Evolutionary conservation across 2,329 filamentous ascomycete species (phyloP).

Genomic region (Botrytis galanthina): DNA sequence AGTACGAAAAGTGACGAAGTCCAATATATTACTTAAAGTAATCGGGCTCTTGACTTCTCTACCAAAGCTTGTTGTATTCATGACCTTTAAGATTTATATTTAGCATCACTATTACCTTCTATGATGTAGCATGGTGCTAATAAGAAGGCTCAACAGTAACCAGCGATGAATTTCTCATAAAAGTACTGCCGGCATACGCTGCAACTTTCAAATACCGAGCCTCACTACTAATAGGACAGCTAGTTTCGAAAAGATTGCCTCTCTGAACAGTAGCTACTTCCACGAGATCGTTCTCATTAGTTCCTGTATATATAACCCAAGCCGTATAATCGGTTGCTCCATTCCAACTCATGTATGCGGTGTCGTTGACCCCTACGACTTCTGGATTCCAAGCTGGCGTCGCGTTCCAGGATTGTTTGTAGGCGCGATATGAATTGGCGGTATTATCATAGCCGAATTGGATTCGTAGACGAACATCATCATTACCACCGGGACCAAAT

Average conservation of each 20-base stretch:
- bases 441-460: not conserved
- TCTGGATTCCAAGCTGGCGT: not conserved
- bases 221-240: not conserved
- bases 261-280: not conserved
- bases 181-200: not conserved
- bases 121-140: not conserved
- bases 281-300: not conserved
- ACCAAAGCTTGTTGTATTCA: not conserved
- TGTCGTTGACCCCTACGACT: not conserved
- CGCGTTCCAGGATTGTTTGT: not conserved
- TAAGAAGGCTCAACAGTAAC: not conserved
- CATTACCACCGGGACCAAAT: not conserved
- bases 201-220: not conserved
- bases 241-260: not conserved
- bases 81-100: not conserved
- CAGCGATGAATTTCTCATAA: not conserved
- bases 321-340: not conserved
- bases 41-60: not conserved
- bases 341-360: not conserved
- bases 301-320: not conserved
- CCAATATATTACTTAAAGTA: not conserved
- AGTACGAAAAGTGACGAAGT: not conserved
- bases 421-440: not conserved
- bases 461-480: not conserved
- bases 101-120: not conserved